These are phyloP conservation scores for Cryptosporidium sp. DNA, from an alignment of 169 alveolate species.

Conservation along the genomic window DNA sequence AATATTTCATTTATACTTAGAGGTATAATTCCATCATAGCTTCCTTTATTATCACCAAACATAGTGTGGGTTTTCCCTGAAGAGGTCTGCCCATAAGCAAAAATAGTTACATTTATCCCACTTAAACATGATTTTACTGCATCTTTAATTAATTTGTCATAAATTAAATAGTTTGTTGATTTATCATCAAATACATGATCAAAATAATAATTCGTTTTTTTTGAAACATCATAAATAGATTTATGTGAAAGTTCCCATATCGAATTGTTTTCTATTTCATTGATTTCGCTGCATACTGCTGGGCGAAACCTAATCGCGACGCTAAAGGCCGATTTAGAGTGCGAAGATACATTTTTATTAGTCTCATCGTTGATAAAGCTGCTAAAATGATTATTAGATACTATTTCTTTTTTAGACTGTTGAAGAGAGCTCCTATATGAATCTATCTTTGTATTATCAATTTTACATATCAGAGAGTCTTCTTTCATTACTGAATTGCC, in stretches of 20 bases:
- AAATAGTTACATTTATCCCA: constrained; percentile 91
- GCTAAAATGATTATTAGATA: neutral
- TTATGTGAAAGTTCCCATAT: constrained; percentile 58
- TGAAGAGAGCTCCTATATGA: neutral
- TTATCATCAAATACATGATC: constrained; percentile 52
- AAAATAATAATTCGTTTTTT: constrained; percentile 13
- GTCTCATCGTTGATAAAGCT: neutral
- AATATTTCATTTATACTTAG: constrained; percentile 57
- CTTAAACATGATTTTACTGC: constrained; percentile 83
- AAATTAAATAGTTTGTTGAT: constrained; percentile 44
- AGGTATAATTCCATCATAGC: constrained; percentile 73
- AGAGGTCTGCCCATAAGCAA: constrained; percentile 93
- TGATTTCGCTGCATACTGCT: neutral
- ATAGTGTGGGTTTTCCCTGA: constrained; percentile 92
- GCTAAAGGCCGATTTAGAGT: constrained; percentile 39
- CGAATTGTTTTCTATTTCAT: neutral
- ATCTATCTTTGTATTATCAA: neutral
- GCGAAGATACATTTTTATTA: neutral
- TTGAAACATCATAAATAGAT: constrained; percentile 22
- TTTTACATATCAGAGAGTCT: neutral
- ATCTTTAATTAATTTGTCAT: constrained; percentile 77
- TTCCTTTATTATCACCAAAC: constrained; percentile 77
- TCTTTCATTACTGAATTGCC: neutral
- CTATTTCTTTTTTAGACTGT: neutral
- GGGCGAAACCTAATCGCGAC: constrained; percentile 75